These are phyloP conservation scores for Aristolochia californica DNA, from an alignment of 164 flowering plant species.

Conservation along the genomic window DNA sequence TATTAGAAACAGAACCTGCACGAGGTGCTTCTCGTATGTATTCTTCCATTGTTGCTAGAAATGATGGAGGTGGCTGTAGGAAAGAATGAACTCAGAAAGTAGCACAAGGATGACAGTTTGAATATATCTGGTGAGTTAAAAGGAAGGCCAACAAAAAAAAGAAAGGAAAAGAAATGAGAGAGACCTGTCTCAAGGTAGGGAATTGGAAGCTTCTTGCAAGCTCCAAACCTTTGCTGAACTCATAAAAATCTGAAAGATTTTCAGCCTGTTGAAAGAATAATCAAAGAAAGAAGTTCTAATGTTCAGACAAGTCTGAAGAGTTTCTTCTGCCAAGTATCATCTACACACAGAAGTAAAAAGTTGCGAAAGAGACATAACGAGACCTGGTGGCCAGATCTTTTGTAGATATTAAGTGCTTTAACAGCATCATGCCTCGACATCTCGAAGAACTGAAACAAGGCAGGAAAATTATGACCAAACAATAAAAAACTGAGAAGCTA, in stretches of 20 bases:
- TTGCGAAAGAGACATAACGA: neutral
- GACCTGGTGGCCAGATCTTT: constrained; percentile 89
- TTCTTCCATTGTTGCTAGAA: constrained; percentile 97
- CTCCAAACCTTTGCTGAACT: constrained; percentile 85
- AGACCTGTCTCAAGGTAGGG: constrained; percentile 86
- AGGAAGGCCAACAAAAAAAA: neutral
- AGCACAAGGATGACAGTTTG: neutral
- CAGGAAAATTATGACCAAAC: neutral
- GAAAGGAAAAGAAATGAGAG: constrained; percentile 3
- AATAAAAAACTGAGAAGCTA: neutral
- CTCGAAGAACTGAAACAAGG: constrained; percentile 71
- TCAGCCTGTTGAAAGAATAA: constrained; percentile 52
- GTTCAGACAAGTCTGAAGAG: too few species aligned
- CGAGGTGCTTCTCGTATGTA: constrained; percentile 92
- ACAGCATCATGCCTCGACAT: constrained; percentile 94
- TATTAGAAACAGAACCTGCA: constrained; percentile 40
- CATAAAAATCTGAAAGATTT: constrained; percentile 82
- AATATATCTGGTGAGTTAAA: too few species aligned
- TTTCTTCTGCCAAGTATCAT: too few species aligned
- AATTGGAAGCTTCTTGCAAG: constrained; percentile 92
- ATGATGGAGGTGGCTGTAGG: constrained; percentile 91
- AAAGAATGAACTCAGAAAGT: neutral
- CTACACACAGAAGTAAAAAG: too few species aligned
- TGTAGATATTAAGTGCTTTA: constrained; percentile 80
- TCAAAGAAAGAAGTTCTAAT: neutral